A percentile compares a stretch with the other conserved stretches of the same genome.
These are phyloP conservation scores for Thalassiosira allenii DNA, from an alignment of 352 stramenopile genomes.

Conservation along the genomic window DNA sequence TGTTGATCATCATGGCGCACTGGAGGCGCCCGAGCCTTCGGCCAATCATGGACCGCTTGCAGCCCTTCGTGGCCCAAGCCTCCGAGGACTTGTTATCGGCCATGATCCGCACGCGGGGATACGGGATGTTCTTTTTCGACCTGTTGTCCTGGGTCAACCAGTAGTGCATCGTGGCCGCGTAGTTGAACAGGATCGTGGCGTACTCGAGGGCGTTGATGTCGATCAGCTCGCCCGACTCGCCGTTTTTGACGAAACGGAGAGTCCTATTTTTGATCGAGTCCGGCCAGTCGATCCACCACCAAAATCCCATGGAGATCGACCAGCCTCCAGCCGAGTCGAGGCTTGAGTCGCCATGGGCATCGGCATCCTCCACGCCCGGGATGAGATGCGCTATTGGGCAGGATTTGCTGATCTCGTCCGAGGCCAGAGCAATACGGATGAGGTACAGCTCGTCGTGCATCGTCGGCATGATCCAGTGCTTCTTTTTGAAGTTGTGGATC, in stretches of 20 bases:
- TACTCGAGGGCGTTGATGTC: conserved; percentile 42
- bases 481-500: conserved; percentile 12
- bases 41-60: conserved; percentile 31
- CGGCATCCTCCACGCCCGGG: neutral
- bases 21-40: conserved; percentile 30
- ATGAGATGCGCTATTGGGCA: conserved; percentile 19
- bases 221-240: conserved; percentile 10
- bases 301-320: conserved; percentile 15
- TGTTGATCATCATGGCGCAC: conserved; percentile 56
- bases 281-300: conserved; percentile 36
- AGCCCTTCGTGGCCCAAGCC: conserved; percentile 34
- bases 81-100: conserved; percentile 48
- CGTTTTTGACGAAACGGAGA: conserved; percentile 2
- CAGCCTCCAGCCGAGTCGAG: conserved; percentile 21
- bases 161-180: conserved; percentile 5
- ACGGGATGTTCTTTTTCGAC: neutral
- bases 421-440: neutral
- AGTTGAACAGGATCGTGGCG: conserved; percentile 47
- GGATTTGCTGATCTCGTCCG: neutral
- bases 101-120: conserved; percentile 14
- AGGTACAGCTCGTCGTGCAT: conserved; percentile 31
- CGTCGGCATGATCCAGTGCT: conserved; percentile 22
- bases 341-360: conserved; percentile 6
- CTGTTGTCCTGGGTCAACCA: neutral
- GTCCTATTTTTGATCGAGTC: neutral